These are phyloP conservation scores for Xylaria intraflava DNA, from an alignment of 495 filamentous ascomycete species.

Conservation along the genomic window DNA sequence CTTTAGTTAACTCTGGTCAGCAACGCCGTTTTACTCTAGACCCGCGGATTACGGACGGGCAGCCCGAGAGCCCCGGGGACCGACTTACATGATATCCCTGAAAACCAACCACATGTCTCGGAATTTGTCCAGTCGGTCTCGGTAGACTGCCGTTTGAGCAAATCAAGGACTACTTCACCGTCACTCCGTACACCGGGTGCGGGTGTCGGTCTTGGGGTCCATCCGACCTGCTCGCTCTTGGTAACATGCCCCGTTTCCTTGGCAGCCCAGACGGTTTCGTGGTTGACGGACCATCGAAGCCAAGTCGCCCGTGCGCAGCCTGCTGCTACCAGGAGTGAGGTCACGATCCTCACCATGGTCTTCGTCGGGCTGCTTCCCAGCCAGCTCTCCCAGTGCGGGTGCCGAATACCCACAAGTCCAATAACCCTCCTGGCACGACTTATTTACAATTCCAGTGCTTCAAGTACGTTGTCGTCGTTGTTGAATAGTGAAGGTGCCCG, in stretches of 20 bases:
- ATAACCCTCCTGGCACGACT: too few species aligned
- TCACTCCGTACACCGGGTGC: constrained; percentile 11
- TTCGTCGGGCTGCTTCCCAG: not conserved
- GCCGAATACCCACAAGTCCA: not conserved
- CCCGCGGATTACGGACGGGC: not conserved
- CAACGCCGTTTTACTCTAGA: not conserved
- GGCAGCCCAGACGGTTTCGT: constrained; percentile 3
- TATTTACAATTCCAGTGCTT: too few species aligned
- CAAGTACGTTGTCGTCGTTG: too few species aligned
- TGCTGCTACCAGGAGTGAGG: constrained; percentile 8
- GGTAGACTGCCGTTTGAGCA: constrained; percentile 5
- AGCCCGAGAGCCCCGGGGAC: not conserved
- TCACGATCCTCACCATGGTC: constrained; percentile 17
- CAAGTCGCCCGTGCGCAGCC: constrained; percentile 16
- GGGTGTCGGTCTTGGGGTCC: constrained; percentile 23
- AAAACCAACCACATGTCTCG: constrained; percentile 33
- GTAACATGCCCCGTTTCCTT: constrained; percentile 9
- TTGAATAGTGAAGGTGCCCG: too few species aligned
- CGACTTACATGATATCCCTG: constrained; percentile 27
- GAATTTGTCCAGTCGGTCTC: constrained; percentile 25
- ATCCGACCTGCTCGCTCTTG: constrained; percentile 4
- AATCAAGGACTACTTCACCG: constrained; percentile 11
- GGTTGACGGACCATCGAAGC: constrained; percentile 17
- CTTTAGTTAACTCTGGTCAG: constrained; percentile 6
- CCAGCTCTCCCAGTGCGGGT: not conserved